Percentiles rank a stretch among this genome's conserved stretches.
Conservation (phyloP, 306 rosid genomes). For the Rubus parviflorus region DNA sequence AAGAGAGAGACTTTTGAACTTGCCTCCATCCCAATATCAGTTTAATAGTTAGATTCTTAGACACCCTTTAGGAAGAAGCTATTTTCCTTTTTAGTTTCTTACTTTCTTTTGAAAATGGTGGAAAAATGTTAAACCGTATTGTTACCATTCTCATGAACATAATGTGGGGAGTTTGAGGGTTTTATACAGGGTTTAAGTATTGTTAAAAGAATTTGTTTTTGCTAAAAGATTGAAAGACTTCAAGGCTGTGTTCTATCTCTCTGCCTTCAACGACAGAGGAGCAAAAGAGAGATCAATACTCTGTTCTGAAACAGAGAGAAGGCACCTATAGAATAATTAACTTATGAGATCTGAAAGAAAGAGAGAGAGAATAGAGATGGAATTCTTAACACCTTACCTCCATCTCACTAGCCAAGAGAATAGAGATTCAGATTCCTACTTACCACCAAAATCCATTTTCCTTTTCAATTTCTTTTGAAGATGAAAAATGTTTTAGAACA, state of each 20-base stretch:
- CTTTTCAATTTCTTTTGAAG: background rate
- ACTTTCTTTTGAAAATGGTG: background rate
- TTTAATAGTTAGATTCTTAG: too few relatives aligned
- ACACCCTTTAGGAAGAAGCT: background rate
- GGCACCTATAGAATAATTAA: background rate
- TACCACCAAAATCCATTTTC: background rate
- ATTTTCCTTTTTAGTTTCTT: background rate
- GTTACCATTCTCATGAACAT: background rate
- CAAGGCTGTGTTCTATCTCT: background rate
- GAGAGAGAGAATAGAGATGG: background rate
- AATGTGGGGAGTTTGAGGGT: background rate
- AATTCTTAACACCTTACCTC: background rate
- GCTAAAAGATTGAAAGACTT: background rate
- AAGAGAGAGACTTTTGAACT: too few relatives aligned
- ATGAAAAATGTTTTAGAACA: background rate
- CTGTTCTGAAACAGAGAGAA: background rate
- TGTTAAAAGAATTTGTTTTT: background rate
- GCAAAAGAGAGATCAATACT: background rate
- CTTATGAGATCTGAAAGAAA: too few relatives aligned
- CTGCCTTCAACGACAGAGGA: background rate
- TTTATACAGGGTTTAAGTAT: background rate
- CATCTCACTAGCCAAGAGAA: too few relatives aligned
- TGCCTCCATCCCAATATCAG: too few relatives aligned
- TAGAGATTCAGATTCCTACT: too few relatives aligned
- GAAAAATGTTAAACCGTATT: background rate